These are phyloP conservation scores for Aspergillus amoenus DNA, from an alignment of 2,329 filamentous ascomycete species.

Conservation along the genomic window DNA sequence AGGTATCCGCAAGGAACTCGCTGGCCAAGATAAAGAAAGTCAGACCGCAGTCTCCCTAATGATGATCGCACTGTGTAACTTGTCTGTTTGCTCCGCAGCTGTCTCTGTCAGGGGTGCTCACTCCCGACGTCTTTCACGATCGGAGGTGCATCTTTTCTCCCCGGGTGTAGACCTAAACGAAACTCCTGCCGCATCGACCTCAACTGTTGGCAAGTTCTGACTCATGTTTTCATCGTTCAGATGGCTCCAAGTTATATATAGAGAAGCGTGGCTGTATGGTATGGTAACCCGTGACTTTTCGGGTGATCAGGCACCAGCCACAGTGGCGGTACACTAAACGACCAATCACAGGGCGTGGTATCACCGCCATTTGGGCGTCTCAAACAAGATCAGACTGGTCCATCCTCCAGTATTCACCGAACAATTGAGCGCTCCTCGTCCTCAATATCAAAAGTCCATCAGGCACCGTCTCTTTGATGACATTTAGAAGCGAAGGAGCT, in stretches of 20 bases:
- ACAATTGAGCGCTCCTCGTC: background rate
- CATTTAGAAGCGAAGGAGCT: background rate
- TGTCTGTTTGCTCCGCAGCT: conserved; percentile 11
- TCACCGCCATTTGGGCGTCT: conserved; percentile 31
- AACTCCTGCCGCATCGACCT: background rate
- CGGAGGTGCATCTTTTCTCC: background rate
- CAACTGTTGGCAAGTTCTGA: background rate
- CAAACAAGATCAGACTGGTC: background rate
- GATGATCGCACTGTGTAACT: conserved; percentile 7
- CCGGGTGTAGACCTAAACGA: background rate
- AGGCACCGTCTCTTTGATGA: background rate
- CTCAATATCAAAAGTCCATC: background rate
- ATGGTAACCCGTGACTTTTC: background rate
- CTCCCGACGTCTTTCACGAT: background rate
- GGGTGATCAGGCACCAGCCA: conserved; percentile 22
- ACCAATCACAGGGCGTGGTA: conserved; percentile 27
- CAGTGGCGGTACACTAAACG: conserved; percentile 28
- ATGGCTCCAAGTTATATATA: background rate
- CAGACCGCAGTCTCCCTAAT: background rate
- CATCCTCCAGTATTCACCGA: background rate
- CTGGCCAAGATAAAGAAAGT: background rate
- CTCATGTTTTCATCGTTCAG: background rate
- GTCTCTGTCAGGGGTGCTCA: background rate
- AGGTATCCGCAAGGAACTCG: background rate
- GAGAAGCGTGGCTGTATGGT: background rate